Conservation (phyloP, 345 rosid species). For the Melaleuca alternifolia region DNA sequence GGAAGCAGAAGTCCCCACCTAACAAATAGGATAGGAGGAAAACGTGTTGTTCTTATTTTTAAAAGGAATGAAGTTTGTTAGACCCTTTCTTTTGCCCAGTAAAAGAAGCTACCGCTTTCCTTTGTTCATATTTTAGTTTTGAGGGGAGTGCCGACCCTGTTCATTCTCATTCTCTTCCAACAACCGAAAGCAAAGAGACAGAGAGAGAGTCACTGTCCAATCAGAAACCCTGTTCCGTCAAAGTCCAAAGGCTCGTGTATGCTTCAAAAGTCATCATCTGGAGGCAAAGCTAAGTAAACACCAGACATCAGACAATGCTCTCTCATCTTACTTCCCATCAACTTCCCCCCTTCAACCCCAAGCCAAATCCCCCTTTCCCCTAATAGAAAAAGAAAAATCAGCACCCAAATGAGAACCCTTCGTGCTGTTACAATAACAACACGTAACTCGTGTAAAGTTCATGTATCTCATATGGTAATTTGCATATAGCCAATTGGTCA, state of each 20-base stretch:
- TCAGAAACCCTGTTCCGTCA: constrained; percentile 1
- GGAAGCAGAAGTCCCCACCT: background rate
- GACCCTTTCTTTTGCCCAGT: background rate
- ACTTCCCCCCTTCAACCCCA: constrained; percentile 39
- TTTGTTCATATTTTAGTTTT: background rate
- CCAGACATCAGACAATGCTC: background rate
- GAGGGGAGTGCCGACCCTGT: background rate
- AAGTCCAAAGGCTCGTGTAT: background rate
- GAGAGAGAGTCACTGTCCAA: background rate
- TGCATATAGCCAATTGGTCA: too few relatives aligned
- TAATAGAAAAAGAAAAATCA: background rate
- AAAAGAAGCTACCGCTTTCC: background rate
- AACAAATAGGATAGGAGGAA: background rate
- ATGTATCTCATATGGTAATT: background rate
- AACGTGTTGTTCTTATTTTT: background rate
- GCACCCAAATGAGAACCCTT: background rate
- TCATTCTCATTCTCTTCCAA: background rate
- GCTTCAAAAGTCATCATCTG: background rate
- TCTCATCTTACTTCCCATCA: constrained; percentile 12
- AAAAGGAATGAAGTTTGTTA: background rate
- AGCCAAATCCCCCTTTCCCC: constrained; percentile 23
- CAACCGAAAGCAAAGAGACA: background rate
- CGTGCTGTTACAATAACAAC: background rate
- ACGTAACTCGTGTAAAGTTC: background rate
- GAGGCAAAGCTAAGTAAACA: constrained; percentile 5